Evolutionary conservation across 306 rosid species (phyloP).

Genomic region (Neltuma alba): DNA sequence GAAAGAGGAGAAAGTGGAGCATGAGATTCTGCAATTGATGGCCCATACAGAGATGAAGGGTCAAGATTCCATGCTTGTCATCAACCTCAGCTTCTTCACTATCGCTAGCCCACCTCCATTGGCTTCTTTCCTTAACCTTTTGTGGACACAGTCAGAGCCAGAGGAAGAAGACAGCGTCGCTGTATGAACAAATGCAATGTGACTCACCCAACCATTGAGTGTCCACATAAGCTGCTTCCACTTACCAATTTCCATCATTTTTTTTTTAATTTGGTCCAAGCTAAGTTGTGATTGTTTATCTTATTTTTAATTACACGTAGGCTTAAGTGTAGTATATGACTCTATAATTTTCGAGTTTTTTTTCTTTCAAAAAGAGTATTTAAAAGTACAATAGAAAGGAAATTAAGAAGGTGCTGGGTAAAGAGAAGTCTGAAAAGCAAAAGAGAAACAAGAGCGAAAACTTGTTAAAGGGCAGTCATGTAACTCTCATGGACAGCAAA

Average conservation of each 20-base stretch:
- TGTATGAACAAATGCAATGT: slow-evolving; percentile 30
- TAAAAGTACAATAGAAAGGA: too few species aligned
- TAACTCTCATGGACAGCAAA: too few species aligned
- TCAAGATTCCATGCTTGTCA: slow-evolving; percentile 45
- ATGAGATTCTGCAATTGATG: slow-evolving; percentile 44
- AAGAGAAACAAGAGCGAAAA: too few species aligned
- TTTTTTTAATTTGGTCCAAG: too few species aligned
- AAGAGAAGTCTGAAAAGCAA: too few species aligned
- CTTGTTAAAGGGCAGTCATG: too few species aligned
- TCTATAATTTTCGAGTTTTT: too few species aligned
- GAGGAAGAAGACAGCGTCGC: not conserved
- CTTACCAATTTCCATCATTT: not conserved
- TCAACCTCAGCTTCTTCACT: slow-evolving; percentile 28
- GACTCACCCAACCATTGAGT: slow-evolving; percentile 27
- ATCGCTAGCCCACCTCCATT: slow-evolving; percentile 29
- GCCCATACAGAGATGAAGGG: slow-evolving; percentile 9
- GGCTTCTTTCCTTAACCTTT: slow-evolving; percentile 11
- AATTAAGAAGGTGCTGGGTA: too few species aligned
- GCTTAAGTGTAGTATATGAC: too few species aligned
- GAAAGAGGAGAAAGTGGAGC: slow-evolving; percentile 33
- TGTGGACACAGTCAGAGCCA: not conserved
- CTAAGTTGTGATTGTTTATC: too few species aligned
- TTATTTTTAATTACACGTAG: too few species aligned
- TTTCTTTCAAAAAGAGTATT: too few species aligned
- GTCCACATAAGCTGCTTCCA: slow-evolving; percentile 48